phyloP scores from a whole-genome alignment of 805 yeast genomes.

The Maudiozyma serrabonitensis region DNA sequence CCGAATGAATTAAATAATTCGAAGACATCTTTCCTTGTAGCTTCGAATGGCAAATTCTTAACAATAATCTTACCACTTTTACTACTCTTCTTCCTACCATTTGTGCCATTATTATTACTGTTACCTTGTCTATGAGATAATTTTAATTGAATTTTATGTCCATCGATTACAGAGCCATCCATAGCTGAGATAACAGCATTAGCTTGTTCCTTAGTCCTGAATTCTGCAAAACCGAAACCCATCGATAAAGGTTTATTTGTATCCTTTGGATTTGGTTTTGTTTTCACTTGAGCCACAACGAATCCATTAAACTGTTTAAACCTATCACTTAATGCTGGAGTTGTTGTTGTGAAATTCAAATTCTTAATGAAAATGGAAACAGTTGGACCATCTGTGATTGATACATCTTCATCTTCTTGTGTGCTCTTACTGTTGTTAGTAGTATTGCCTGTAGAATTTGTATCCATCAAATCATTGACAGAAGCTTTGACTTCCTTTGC shows the following conservation, averaged over 20 bases:
- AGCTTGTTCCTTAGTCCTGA: conserved; percentile 69
- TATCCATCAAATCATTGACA: conserved; percentile 29
- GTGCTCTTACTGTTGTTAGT: conserved; percentile 31
- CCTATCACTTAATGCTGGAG: conserved; percentile 42
- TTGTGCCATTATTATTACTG: conserved; percentile 13
- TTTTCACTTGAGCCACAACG: conserved; percentile 70
- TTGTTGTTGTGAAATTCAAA: conserved; percentile 73
- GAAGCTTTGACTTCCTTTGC: conserved; percentile 28
- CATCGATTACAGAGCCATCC: conserved; percentile 74
- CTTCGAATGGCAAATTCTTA: conserved; percentile 95
- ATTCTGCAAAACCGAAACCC: conserved; percentile 98
- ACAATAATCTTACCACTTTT: conserved; percentile 72
- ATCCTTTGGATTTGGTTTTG: conserved; percentile 78
- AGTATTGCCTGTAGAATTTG: conserved; percentile 7
- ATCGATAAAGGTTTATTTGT: conserved; percentile 64
- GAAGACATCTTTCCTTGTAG: conserved; percentile 84
- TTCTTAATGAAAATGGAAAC: conserved; percentile 88
- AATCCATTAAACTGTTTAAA: conserved; percentile 74
- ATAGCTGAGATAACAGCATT: conserved; percentile 59
- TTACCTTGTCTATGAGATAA: conserved; percentile 68
- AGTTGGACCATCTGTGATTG: conserved; percentile 55
- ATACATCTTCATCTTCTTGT: conserved; percentile 30
- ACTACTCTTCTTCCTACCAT: conserved; percentile 28
- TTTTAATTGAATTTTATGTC: conserved; percentile 84
- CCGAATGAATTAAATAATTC: conserved; percentile 93